These are phyloP conservation scores for Gossypium davidsonii DNA, from an alignment of 441 rosid species.

Conservation along the genomic window DNA sequence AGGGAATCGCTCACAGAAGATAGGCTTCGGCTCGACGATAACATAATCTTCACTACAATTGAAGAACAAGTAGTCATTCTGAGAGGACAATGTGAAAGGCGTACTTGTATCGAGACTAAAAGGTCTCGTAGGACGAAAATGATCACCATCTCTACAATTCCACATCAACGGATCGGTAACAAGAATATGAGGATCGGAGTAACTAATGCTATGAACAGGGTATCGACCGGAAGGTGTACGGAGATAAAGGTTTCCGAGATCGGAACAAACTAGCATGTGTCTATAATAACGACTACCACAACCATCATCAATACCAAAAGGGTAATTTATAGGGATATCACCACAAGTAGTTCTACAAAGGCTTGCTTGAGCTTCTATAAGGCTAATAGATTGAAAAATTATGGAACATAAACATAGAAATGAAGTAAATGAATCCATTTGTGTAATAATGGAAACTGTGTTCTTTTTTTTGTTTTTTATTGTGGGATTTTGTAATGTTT, in stretches of 20 bases:
- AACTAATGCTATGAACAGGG: conserved; percentile 61
- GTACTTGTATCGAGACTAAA: conserved; percentile 89
- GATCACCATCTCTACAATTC: conserved; percentile 60
- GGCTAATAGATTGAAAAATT: not conserved
- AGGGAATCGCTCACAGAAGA: conserved; percentile 80
- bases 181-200: conserved; percentile 74
- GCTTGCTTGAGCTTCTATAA: conserved; percentile 31
- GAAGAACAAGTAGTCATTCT: conserved; percentile 88
- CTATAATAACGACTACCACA: conserved; percentile 90
- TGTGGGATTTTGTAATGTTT: not conserved
- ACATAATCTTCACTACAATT: conserved; percentile 66
- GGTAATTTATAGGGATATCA: conserved; percentile 59
- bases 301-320: conserved; percentile 81
- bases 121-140: conserved; percentile 68
- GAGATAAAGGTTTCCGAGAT: conserved; percentile 52
- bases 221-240: conserved; percentile 83
- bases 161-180: conserved; percentile 84
- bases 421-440: conserved; percentile 8
- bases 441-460: not conserved
- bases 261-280: conserved; percentile 70
- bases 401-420: not conserved
- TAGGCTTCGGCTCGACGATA: conserved; percentile 72
- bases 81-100: conserved; percentile 66
- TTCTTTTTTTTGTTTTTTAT: not conserved
- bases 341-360: conserved; percentile 72